These are phyloP conservation scores for Isoetes engelmannii DNA, from an alignment of 83 land plant species.

Conservation along the genomic window DNA sequence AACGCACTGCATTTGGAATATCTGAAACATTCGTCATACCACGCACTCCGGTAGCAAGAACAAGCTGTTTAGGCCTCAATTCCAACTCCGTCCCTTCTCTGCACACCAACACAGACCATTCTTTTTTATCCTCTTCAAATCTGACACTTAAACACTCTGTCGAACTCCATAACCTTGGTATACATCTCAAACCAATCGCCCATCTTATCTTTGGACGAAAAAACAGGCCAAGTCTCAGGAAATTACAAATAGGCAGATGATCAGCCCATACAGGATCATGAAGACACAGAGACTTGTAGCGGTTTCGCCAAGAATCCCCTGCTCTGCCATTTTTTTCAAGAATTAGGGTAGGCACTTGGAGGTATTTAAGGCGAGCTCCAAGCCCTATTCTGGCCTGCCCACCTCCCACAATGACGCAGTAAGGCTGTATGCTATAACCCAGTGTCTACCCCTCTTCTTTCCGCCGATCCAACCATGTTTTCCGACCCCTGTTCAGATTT, in stretches of 20 bases:
- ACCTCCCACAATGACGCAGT: conserved; percentile 16
- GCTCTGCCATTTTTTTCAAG: conserved; percentile 14
- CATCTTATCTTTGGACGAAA: conserved; percentile 15
- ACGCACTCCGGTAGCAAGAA: conserved; percentile 6
- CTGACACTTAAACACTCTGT: conserved; percentile 10
- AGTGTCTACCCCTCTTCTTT: conserved; percentile 1
- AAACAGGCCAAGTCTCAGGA: conserved; percentile 13
- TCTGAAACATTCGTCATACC: background rate
- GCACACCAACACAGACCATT: conserved; percentile 11
- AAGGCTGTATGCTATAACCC: background rate
- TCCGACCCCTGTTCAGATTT: too few species aligned
- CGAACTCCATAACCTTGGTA: conserved; percentile 14
- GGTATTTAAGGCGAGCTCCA: conserved; percentile 1
- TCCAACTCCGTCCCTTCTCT: background rate
- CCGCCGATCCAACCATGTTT: conserved; percentile 12
- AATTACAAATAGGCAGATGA: conserved; percentile 15
- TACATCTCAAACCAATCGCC: conserved; percentile 19
- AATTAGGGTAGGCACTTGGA: conserved; percentile 15
- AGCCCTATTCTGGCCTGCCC: conserved; percentile 11
- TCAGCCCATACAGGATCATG: conserved; percentile 13
- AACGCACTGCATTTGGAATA: background rate
- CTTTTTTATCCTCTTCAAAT: background rate
- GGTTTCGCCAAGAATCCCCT: conserved; percentile 20
- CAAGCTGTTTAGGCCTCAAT: conserved; percentile 4
- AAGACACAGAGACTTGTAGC: conserved; percentile 17